Evolutionary conservation across 106 monocot species (phyloP).

Genomic region (Iris macrosiphon): DNA sequence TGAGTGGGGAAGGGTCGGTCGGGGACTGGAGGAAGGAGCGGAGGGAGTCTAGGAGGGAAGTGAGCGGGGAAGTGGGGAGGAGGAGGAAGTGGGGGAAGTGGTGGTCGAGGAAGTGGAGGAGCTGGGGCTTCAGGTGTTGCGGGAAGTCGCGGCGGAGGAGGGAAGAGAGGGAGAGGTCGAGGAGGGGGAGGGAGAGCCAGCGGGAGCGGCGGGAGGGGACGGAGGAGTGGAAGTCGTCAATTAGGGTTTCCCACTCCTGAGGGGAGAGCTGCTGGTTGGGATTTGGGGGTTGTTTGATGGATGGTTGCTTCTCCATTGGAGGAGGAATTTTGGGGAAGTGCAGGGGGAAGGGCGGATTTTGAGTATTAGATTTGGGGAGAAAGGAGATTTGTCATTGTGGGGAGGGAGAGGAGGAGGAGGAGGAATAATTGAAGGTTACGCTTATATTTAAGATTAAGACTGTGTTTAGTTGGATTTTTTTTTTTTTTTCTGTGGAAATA

Average conservation of each 20-base stretch:
- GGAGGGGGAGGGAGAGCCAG: slow-evolving; percentile 37
- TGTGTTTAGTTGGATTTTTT: too few relatives aligned
- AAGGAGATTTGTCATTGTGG: too few relatives aligned
- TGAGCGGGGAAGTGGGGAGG: slow-evolving; percentile 17
- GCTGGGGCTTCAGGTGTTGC: slow-evolving; percentile 11
- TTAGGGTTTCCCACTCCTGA: slow-evolving; percentile 53
- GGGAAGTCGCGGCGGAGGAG: slow-evolving; percentile 63
- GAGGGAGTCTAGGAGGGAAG: slow-evolving; percentile 2
- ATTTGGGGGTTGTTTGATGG: too few relatives aligned
- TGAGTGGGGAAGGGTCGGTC: slow-evolving; percentile 16
- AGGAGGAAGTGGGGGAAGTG: slow-evolving; percentile 17
- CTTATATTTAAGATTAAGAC: too few relatives aligned
- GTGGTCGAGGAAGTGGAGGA: slow-evolving; percentile 38
- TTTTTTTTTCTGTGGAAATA: too few relatives aligned
- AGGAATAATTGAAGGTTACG: too few relatives aligned
- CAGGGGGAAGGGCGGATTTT: too few relatives aligned
- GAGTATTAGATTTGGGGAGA: too few relatives aligned
- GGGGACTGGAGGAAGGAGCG: slow-evolving; percentile 12
- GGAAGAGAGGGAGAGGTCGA: slow-evolving; percentile 28
- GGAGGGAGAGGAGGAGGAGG: too few relatives aligned
- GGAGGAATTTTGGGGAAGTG: too few relatives aligned
- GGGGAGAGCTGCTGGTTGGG: slow-evolving; percentile 19
- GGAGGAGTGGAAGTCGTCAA: slow-evolving; percentile 57
- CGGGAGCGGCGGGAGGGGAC: slow-evolving; percentile 19
- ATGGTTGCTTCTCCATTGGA: too few relatives aligned